These are phyloP conservation scores for Leucosporidium scottii DNA, from an alignment of 768 basidiomycete species.

Conservation along the genomic window DNA sequence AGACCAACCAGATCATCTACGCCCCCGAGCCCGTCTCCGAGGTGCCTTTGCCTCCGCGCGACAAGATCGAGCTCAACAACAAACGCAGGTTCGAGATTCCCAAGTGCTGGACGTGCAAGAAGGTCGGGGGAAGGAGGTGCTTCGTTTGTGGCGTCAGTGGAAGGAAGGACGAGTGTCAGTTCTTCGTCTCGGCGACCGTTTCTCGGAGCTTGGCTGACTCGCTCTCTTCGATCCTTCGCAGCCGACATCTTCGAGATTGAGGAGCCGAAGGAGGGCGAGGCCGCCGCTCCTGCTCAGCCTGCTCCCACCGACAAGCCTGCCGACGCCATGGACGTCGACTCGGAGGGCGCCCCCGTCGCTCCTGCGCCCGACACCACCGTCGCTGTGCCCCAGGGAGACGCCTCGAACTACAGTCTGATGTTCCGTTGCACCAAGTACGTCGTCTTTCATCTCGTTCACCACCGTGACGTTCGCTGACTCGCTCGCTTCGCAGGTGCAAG, in stretches of 20 bases:
- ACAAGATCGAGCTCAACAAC: conserved; percentile 25
- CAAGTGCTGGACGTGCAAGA: conserved; percentile 32
- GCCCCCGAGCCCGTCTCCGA: neutral
- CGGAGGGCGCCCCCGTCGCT: too few relatives aligned
- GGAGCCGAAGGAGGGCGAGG: neutral
- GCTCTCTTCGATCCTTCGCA: neutral
- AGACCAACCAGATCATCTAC: neutral
- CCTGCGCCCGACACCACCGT: too few relatives aligned
- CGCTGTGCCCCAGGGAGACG: neutral
- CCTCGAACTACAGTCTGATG: conserved; percentile 20
- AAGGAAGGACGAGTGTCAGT: conserved; percentile 13
- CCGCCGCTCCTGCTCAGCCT: neutral
- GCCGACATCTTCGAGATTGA: conserved; percentile 3
- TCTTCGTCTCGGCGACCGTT: neutral
- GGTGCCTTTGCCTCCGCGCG: neutral
- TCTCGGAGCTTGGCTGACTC: neutral
- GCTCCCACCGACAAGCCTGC: neutral
- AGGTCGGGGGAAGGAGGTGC: conserved; percentile 24
- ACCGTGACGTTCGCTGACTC: neutral
- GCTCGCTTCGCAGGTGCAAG: conserved; percentile 27
- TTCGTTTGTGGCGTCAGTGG: conserved; percentile 24
- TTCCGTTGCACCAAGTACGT: conserved; percentile 33
- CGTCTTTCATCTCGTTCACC: neutral
- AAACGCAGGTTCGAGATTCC: conserved; percentile 10
- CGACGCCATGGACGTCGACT: neutral